Percentiles rank a stretch among this genome's conserved stretches.
Evolutionary conservation across 1,284 basidiomycete genomes (phyloP).

Genomic region (Spongispora temasekensis): DNA sequence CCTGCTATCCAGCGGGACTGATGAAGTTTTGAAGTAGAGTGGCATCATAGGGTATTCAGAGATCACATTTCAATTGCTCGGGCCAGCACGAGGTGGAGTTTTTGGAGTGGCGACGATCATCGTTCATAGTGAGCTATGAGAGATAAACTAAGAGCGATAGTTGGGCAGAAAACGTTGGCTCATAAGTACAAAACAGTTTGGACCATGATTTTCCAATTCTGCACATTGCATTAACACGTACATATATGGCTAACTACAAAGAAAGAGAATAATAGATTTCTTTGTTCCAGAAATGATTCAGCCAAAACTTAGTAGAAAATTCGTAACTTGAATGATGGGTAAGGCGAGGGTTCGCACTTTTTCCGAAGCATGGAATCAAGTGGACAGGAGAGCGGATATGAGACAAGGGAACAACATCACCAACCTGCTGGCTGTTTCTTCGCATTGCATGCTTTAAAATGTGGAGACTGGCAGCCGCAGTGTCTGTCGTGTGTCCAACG

Average conservation of each 20-base stretch:
- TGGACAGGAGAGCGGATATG: background rate
- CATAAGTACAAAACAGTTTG: background rate
- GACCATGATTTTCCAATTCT: too few relatives aligned
- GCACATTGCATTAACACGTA: too few relatives aligned
- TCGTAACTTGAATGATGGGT: background rate
- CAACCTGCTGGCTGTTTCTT: background rate
- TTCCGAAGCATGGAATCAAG: background rate
- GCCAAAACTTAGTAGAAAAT: background rate
- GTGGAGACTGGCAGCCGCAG: background rate
- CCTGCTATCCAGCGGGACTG: background rate
- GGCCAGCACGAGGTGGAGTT: background rate
- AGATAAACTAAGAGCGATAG: too few relatives aligned
- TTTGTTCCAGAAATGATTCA: background rate
- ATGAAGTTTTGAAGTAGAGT: background rate
- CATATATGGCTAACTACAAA: too few relatives aligned
- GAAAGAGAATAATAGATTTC: background rate
- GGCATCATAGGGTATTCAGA: background rate
- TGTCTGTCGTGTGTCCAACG: background rate
- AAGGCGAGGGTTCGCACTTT: background rate
- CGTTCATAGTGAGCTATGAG: too few relatives aligned
- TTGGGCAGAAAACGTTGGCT: background rate
- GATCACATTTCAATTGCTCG: background rate
- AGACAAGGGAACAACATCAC: background rate
- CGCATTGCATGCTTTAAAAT: background rate
- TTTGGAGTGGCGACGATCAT: background rate